phyloP scores from a whole-genome alignment of 441 rosid species.

The Geranium incanum region DNA sequence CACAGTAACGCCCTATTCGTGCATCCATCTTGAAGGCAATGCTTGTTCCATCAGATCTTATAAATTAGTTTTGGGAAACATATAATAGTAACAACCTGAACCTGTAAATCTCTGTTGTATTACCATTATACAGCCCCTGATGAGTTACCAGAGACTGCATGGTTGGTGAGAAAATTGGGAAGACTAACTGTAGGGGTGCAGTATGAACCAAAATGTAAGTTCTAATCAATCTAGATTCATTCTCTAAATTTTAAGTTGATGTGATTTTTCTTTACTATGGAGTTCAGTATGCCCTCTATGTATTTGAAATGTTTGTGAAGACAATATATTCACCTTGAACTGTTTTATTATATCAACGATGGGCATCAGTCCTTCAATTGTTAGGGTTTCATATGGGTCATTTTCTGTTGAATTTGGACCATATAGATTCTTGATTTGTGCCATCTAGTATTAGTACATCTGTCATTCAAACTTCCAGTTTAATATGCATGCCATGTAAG shows the following conservation, averaged over 20 bases:
- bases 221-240: constrained; percentile 8
- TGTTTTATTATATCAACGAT: neutral
- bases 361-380: neutral
- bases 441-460: neutral
- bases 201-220: constrained; percentile 72
- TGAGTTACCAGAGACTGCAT: constrained; percentile 64
- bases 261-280: too few species aligned
- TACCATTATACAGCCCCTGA: constrained; percentile 33
- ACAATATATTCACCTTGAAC: neutral
- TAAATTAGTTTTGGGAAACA: neutral
- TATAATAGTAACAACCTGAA: neutral
- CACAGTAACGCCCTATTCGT: constrained; percentile 50
- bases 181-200: constrained; percentile 74
- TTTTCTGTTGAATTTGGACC: neutral
- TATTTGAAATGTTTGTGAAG: neutral
- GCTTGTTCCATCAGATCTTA: neutral
- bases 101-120: neutral
- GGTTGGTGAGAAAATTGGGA: constrained; percentile 86
- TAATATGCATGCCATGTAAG: neutral
- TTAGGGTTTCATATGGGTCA: neutral
- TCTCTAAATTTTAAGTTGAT: neutral
- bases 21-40: constrained; percentile 24
- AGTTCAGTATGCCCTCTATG: neutral
- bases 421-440: neutral
- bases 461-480: neutral